These are phyloP conservation scores for Arthrobotrys musiformis DNA, from an alignment of 2,329 filamentous ascomycete genomes.

Conservation along the genomic window DNA sequence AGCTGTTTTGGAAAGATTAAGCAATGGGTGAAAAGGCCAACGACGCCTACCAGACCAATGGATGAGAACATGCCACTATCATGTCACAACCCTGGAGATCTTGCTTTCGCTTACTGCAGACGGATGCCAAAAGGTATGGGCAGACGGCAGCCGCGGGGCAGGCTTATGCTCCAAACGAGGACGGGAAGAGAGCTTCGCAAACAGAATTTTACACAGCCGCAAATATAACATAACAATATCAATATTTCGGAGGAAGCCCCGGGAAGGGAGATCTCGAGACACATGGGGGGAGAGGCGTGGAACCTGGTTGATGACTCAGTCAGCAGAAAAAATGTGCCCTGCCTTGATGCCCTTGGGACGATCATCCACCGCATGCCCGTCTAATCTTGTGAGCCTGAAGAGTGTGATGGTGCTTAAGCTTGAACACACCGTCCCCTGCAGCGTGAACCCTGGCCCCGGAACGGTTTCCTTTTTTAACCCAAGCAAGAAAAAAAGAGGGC, in stretches of 20 bases:
- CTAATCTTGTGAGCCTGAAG: background rate
- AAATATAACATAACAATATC: conserved; percentile 15
- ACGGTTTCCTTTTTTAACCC: conserved; percentile 52
- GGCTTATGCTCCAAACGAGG: conserved; percentile 31
- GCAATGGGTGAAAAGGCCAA: background rate
- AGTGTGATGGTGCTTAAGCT: conserved; percentile 6
- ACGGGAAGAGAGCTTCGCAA: background rate
- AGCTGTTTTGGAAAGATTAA: conserved; percentile 28
- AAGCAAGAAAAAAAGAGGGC: background rate
- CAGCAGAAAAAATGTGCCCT: conserved; percentile 5
- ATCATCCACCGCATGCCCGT: conserved; percentile 18
- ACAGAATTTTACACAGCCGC: conserved; percentile 21
- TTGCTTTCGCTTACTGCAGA: background rate
- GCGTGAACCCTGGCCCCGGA: conserved; percentile 18
- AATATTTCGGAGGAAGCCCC: background rate
- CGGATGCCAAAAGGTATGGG: conserved; percentile 4
- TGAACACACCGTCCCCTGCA: conserved; percentile 10
- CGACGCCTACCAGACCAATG: background rate
- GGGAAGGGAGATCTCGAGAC: background rate
- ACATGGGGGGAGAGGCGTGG: background rate
- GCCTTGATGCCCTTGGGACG: conserved; percentile 23
- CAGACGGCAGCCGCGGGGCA: background rate
- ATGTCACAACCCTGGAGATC: conserved; percentile 21
- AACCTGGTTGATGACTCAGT: conserved; percentile 10
- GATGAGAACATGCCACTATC: conserved; percentile 40